phyloP scores from a whole-genome alignment of 2,329 filamentous ascomycete genomes.

The Alternaria alternata region DNA sequence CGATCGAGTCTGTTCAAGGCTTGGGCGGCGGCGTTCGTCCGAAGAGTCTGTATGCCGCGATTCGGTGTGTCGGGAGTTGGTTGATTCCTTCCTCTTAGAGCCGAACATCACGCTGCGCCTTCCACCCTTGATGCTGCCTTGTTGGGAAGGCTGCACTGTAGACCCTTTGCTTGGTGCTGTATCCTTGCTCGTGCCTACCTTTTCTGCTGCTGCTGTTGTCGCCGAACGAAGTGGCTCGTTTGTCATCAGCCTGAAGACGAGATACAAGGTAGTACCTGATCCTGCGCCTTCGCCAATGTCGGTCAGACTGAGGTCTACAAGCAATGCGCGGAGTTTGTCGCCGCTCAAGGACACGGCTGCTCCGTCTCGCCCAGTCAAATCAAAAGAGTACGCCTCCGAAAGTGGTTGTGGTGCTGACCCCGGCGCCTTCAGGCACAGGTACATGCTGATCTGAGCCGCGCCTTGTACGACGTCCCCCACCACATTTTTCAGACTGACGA shows the following conservation, averaged over 20 bases:
- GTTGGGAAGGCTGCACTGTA: constrained; percentile 40
- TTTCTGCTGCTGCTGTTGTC: constrained; percentile 45
- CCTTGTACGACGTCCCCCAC: constrained; percentile 78
- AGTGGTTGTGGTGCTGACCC: constrained; percentile 71
- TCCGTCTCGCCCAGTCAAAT: constrained; percentile 76
- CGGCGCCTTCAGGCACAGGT: constrained; percentile 76
- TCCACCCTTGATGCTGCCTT: constrained; percentile 52
- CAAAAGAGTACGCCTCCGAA: constrained; percentile 83
- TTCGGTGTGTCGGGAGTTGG: constrained; percentile 27
- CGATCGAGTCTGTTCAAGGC: constrained; percentile 34
- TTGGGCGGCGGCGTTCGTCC: constrained; percentile 31
- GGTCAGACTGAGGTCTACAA: constrained; percentile 81
- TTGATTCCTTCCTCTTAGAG: constrained; percentile 61
- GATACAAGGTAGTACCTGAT: constrained; percentile 76
- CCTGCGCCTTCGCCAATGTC: constrained; percentile 73
- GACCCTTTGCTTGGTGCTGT: constrained; percentile 31
- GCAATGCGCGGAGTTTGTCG: constrained; percentile 81
- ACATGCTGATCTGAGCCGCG: constrained; percentile 74
- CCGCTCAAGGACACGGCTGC: constrained; percentile 71
- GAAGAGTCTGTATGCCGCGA: constrained; percentile 25
- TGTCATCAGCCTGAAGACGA: constrained; percentile 81
- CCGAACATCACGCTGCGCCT: constrained; percentile 72
- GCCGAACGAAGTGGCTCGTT: constrained; percentile 56
- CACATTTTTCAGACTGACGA: constrained; percentile 85
- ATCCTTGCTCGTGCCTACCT: constrained; percentile 37